Percentiles rank a stretch among this genome's conserved stretches.
phyloP scores from a whole-genome alignment of 441 rosid genomes.

The Gossypium schwendimanii region DNA sequence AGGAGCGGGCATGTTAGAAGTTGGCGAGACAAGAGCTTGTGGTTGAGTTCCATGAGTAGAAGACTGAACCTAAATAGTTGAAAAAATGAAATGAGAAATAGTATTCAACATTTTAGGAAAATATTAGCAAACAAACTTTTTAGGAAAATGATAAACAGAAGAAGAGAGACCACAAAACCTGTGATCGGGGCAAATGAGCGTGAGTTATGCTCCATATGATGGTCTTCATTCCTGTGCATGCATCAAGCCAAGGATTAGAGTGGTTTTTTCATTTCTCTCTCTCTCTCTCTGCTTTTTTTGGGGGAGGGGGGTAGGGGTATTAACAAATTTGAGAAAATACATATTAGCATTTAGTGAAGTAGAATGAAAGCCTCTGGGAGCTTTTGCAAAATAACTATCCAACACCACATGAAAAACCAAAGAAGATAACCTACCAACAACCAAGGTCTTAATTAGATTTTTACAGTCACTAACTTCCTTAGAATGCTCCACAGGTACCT shows the following conservation, averaged over 20 bases:
- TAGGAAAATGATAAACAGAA: conserved; percentile 5
- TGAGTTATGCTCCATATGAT: conserved; percentile 97
- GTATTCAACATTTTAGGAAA: conserved; percentile 1
- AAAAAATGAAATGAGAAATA: conserved; percentile 17
- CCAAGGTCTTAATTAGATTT: conserved; percentile 90
- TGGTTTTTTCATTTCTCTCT: background rate
- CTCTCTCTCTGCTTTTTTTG: background rate
- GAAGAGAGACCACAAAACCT: conserved; percentile 35
- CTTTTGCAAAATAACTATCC: conserved; percentile 7
- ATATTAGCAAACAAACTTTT: background rate
- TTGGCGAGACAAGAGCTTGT: conserved; percentile 58
- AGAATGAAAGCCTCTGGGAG: conserved; percentile 8
- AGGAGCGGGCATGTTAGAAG: conserved; percentile 47
- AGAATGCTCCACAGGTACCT: conserved; percentile 91
- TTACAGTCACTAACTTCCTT: conserved; percentile 97
- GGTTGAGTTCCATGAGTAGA: conserved; percentile 55
- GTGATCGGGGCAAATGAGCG: conserved; percentile 88
- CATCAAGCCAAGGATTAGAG: conserved; percentile 17
- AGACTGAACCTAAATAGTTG: conserved; percentile 41
- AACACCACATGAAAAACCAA: conserved; percentile 11
- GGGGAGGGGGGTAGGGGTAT: background rate
- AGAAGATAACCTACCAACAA: conserved; percentile 68
- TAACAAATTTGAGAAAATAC: background rate
- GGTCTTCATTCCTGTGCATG: conserved; percentile 88
- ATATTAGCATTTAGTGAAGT: background rate